A percentile compares a stretch with the other conserved stretches of the same genome.
phyloP scores from a whole-genome alignment of 2,329 filamentous ascomycete species.

The Grosmannia huntii region DNA sequence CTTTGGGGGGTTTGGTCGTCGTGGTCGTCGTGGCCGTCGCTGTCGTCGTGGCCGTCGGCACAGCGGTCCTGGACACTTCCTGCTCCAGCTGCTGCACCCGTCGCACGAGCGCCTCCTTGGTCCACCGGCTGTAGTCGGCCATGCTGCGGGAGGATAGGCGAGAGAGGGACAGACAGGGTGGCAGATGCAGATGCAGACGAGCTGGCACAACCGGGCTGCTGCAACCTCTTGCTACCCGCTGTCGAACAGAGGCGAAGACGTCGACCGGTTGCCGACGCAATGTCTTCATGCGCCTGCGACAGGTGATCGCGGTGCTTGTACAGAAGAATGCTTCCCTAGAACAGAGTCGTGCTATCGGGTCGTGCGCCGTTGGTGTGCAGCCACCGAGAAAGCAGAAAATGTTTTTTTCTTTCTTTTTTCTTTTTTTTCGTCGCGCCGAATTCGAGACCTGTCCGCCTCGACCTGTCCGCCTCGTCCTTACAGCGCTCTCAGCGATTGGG shows the following conservation, averaged over 20 bases:
- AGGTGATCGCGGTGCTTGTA: no score
- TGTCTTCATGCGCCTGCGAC: not conserved
- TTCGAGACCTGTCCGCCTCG: not conserved
- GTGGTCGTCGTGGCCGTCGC: not conserved
- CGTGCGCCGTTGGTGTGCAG: no score
- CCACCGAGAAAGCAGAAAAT: not conserved
- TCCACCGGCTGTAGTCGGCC: slow-evolving; percentile 12
- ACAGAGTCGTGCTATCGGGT: no score
- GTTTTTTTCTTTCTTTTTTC: not conserved
- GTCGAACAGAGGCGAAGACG: no score
- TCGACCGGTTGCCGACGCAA: not conserved
- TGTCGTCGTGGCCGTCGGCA: no score
- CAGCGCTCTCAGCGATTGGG: not conserved
- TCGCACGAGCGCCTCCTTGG: slow-evolving; percentile 23
- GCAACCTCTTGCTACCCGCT: no score
- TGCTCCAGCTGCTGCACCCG: slow-evolving; percentile 12
- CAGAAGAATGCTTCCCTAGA: no score
- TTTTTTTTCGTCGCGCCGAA: not conserved
- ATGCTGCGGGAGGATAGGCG: not conserved
- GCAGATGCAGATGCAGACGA: not conserved
- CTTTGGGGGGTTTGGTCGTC: not conserved
- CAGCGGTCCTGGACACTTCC: not conserved
- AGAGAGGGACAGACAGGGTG: not conserved
- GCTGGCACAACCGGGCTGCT: no score
- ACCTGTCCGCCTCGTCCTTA: not conserved